Evolutionary conservation across 192 early-diverging fungal genomes (phyloP), one percentile per base, ranked within the genome.

Genomic region (Chytriomyces confervae): DNA sequence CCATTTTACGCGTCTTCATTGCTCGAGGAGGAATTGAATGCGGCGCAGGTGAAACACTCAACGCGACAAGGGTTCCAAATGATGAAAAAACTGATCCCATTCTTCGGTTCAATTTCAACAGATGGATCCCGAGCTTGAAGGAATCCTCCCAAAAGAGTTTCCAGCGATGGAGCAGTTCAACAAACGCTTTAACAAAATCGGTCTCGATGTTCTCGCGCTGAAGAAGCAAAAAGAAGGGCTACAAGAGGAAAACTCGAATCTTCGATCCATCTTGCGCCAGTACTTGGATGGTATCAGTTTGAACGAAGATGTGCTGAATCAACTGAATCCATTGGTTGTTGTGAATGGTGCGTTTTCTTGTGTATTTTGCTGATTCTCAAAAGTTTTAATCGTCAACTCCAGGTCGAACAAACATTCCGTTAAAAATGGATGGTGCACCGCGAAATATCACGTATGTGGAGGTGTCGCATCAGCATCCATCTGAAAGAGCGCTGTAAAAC

Each of bases 251-350:
- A 90, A 91, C 63, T 64, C 66, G 45, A 81, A 84, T 67, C 77
- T 91, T 36, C 67, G 84, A 27, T 72, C 77, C 3, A 86, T 91
- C 27, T 76, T 91, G 67, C 84, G 90, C 50, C 86, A 90, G 69
- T 91, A 91, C 65, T 69, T 91, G 63, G 89, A 91, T 57, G 89
- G 89, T 10, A 89, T 91, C 62, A 85, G 82, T 44, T 72, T 91
- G 20, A 84, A 79, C 57, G 88, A 85, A 67, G 76, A 78, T 13
- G 87, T 90, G 10, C 61, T 91, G 50, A 79, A 82, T 20, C 77
- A 82, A 57, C 68, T 81, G 8, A 91, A 91, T 66, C 89, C 89
- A 48, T 66, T 91, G 24, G 74, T 91, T 8, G 89, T 91, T 5
- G 85, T 91, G 11, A 91, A 91, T 65, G 89, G 60, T 53, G 24